phyloP scores from a whole-genome alignment of 73 alveolate genomes.

The Tetrahymena elliotti region DNA sequence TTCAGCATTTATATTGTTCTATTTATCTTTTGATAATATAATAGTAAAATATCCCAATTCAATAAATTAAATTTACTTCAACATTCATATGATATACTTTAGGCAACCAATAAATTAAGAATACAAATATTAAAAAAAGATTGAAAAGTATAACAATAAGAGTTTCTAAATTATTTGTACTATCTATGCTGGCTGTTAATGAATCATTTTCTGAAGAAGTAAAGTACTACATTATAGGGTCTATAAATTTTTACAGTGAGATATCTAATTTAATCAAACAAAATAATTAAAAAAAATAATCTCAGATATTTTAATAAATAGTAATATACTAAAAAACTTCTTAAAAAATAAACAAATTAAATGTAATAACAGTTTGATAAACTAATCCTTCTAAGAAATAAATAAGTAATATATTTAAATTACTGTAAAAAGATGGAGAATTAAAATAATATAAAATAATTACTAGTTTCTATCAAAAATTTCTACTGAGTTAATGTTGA shows the following conservation, averaged over 20 bases:
- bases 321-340: too few relatives aligned
- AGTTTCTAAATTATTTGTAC: not conserved
- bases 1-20: conserved; percentile 25
- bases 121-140: not conserved
- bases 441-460: not conserved
- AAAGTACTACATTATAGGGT: not conserved
- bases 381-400: too few relatives aligned
- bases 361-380: too few relatives aligned
- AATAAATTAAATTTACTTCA: not conserved
- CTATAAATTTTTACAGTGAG: not conserved
- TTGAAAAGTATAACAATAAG: not conserved
- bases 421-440: too few relatives aligned
- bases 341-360: too few relatives aligned
- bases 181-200: not conserved
- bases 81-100: not conserved
- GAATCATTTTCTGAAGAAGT: not conserved
- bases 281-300: too few relatives aligned
- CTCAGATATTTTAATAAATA: not conserved
- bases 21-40: not conserved
- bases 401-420: too few relatives aligned
- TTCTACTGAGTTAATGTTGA: not conserved
- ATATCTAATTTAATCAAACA: not conserved
- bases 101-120: not conserved
- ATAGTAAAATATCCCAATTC: not conserved
- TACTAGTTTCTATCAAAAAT: not conserved